Conservation (phyloP, 2,329 filamentous ascomycete species). For the Chaetomium olivaceum region DNA sequence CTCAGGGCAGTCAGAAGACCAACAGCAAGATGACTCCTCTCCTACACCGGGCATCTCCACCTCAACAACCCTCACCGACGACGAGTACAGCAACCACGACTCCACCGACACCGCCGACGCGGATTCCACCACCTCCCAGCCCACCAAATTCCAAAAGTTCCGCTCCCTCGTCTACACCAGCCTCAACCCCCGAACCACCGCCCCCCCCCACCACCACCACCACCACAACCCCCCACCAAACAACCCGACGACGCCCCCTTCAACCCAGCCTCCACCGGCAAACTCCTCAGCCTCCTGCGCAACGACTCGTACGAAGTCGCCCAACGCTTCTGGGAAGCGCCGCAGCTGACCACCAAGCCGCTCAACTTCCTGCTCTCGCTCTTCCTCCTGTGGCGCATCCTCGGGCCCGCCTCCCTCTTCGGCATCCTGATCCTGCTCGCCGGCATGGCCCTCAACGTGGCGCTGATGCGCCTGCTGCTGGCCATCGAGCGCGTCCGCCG, state of each 20-base stretch:
- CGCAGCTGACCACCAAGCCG: slow-evolving; percentile 72
- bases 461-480: slow-evolving; percentile 66
- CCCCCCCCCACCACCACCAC: neutral
- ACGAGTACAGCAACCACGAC: slow-evolving; percentile 20
- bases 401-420: slow-evolving; percentile 77
- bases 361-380: slow-evolving; percentile 74
- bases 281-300: slow-evolving; percentile 85
- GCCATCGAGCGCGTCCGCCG: slow-evolving; percentile 71
- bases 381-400: slow-evolving; percentile 71
- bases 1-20: neutral
- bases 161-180: slow-evolving; percentile 24
- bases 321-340: slow-evolving; percentile 86
- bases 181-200: slow-evolving; percentile 34
- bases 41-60: slow-evolving; percentile 19
- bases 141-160: slow-evolving; percentile 19
- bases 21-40: slow-evolving; percentile 6
- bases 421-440: slow-evolving; percentile 69
- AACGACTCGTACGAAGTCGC: slow-evolving; percentile 80
- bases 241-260: neutral
- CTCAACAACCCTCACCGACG: slow-evolving; percentile 29
- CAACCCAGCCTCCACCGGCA: slow-evolving; percentile 75
- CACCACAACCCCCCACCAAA: neutral
- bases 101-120: slow-evolving; percentile 4
- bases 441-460: slow-evolving; percentile 68
- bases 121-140: neutral